phyloP scores from a whole-genome alignment of 2,329 filamentous ascomycete genomes.

The Canariomyces notabilis region DNA sequence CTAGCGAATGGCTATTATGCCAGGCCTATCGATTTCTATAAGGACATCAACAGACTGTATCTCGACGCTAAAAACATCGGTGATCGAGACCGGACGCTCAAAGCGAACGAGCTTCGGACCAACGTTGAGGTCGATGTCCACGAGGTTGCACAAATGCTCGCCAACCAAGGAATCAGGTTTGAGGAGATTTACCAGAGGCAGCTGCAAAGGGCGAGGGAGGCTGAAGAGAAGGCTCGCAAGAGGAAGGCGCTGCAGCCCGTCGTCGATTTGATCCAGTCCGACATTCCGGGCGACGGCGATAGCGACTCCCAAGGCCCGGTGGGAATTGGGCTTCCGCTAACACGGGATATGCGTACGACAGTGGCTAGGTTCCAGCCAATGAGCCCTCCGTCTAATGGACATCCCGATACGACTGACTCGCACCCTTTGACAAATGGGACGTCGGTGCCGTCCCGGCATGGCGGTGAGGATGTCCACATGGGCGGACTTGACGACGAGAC shows the following conservation, averaged over 20 bases:
- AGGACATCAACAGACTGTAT: conserved; percentile 77
- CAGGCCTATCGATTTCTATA: conserved; percentile 80
- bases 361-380: conserved; percentile 51
- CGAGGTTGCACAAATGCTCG: conserved; percentile 54
- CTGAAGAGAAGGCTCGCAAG: conserved; percentile 58
- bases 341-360: conserved; percentile 46
- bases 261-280: conserved; percentile 45
- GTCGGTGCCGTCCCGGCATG: conserved; percentile 43
- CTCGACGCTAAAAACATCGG: conserved; percentile 78
- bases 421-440: conserved; percentile 51
- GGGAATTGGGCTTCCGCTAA: conserved; percentile 60
- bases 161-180: conserved; percentile 66
- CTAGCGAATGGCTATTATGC: conserved; percentile 96
- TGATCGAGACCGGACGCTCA: conserved; percentile 77
- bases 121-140: conserved; percentile 94
- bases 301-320: conserved; percentile 53
- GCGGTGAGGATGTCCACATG: conserved; percentile 59
- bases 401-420: conserved; percentile 39
- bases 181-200: conserved; percentile 76
- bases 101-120: conserved; percentile 83
- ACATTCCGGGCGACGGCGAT: conserved; percentile 46
- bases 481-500: conserved; percentile 46
- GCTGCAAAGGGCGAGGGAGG: conserved; percentile 56
- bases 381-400: conserved; percentile 57
- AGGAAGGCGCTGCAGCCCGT: conserved; percentile 56